Base-by-base conservation (phyloP, 2,329 filamentous ascomycete genomes). In the Colletotrichum lentis region DNA sequence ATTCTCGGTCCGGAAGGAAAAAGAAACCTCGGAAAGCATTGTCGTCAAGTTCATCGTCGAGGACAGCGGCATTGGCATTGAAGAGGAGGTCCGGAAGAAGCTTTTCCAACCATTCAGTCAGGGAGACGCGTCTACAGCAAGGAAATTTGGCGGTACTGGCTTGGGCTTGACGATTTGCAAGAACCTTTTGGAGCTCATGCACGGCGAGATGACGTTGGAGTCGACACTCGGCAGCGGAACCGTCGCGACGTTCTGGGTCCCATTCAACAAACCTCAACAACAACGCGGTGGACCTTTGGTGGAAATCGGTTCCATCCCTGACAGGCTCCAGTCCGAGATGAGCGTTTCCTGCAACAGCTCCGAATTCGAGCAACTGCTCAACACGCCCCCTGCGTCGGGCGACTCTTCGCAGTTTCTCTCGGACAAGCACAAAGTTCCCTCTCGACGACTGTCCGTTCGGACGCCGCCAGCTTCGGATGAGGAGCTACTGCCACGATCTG, bases 51-150 rank as follows among this genome's bases (percentile, higher is more conserved):
- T 95, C 72, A 85, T 86, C 0, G 85, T 96, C 6, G 87, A 91
- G 75, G 92, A 96, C 72, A 92, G 90, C 0, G 92, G 92, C 0
- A 94, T 95, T 58, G 92, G 92, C 3, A 94, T 95, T 39, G 90
- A 93, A 71, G 90, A 94, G 55, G 90, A 92, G 64, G 90, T 94
- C 5, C 85, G 88, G 20, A 89, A 88, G 73, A 86, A 86, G 44
- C 81, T 95, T 1, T 96, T 95, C 79, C 89, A 90, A 71, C 92
- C 92, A 0, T 96, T 95, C 77, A 92, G 89, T 69, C 92, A 96
- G 77, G 92, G 91, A 5, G 92, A 95, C 74, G 88, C 91, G 1
- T 94, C 91, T 3, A 94, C 92, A 0, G 91, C 91, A 20, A 83
- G 91, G 61, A 85, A 88, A n/a, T 94, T 93, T 76, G 91, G 91